phyloP scores from a whole-genome alignment of 768 basidiomycete genomes.

The Rhizopogon vulgaris region DNA sequence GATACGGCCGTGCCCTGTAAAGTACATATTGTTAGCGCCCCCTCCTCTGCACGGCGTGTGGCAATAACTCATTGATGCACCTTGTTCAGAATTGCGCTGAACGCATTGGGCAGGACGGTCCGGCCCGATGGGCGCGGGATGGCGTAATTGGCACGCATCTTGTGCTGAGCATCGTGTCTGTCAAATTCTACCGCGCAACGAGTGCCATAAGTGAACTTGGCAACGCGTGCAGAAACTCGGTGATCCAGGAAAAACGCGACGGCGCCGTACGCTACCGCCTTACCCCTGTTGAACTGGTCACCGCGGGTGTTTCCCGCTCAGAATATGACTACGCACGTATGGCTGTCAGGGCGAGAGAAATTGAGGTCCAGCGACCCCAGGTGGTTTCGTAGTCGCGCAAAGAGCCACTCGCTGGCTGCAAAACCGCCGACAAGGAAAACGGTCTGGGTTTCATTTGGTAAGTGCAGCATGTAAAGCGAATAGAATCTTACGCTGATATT shows the following conservation, averaged over 20 bases:
- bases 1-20: slow-evolving; percentile 22
- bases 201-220: slow-evolving; percentile 35
- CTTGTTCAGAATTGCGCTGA: slow-evolving; percentile 25
- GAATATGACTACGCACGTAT: slow-evolving; percentile 31
- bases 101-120: slow-evolving; percentile 25
- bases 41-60: neutral
- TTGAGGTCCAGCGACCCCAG: slow-evolving; percentile 31
- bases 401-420: slow-evolving; percentile 39
- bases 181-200: slow-evolving; percentile 24
- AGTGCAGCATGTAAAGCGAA: neutral
- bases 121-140: slow-evolving; percentile 27
- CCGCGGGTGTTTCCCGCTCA: neutral
- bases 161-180: slow-evolving; percentile 23
- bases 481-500: slow-evolving; percentile 18
- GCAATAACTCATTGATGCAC: slow-evolving; percentile 6
- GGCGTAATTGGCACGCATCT: slow-evolving; percentile 18
- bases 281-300: slow-evolving; percentile 25
- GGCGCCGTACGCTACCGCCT: slow-evolving; percentile 42
- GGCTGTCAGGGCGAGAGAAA: slow-evolving; percentile 45
- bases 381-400: slow-evolving; percentile 21
- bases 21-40: neutral
- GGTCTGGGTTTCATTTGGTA: slow-evolving; percentile 19
- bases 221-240: slow-evolving; percentile 31
- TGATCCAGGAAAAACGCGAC: slow-evolving; percentile 39
- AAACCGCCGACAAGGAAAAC: slow-evolving; percentile 42